These are phyloP conservation scores for Plectosphaerella cucumerina DNA, from an alignment of 2,329 filamentous ascomycete species.

Conservation along the genomic window DNA sequence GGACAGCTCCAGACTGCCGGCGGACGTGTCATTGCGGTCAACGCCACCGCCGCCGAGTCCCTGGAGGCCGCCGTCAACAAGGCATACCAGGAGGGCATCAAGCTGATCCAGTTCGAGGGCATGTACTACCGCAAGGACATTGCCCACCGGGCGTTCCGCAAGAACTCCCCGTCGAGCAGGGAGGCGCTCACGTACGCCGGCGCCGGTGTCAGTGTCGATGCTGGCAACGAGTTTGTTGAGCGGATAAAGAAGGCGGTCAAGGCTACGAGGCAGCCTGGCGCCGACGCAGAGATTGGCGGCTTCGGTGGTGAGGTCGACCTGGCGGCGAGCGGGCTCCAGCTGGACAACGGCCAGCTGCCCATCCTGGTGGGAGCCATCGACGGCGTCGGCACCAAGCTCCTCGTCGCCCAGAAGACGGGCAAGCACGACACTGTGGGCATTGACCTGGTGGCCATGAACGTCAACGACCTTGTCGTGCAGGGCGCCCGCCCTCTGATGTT, in stretches of 20 bases:
- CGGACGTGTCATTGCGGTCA: slow-evolving; percentile 81
- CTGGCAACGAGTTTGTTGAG: slow-evolving; percentile 87
- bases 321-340: slow-evolving; percentile 51
- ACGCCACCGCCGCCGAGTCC: slow-evolving; percentile 57
- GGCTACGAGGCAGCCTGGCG: slow-evolving; percentile 78
- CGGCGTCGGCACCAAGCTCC: slow-evolving; percentile 93
- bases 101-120: slow-evolving; percentile 69
- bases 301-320: slow-evolving; percentile 89
- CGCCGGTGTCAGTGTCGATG: slow-evolving; percentile 90
- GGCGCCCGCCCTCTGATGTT: slow-evolving; percentile 94
- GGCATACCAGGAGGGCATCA: slow-evolving; percentile 69
- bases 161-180: slow-evolving; percentile 29
- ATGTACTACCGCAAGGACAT: slow-evolving; percentile 89
- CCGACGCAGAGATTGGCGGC: slow-evolving; percentile 90
- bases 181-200: slow-evolving; percentile 80
- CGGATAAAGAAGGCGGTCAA: slow-evolving; percentile 88
- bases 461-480: slow-evolving; percentile 95
- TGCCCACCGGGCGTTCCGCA: slow-evolving; percentile 66
- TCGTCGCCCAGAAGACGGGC: slow-evolving; percentile 84
- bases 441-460: slow-evolving; percentile 97
- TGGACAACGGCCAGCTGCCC: slow-evolving; percentile 51
- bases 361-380: slow-evolving; percentile 93
- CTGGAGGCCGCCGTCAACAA: slow-evolving; percentile 73
- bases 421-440: slow-evolving; percentile 95
- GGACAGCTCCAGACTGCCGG: slow-evolving; percentile 65